Conservation (phyloP, 495 filamentous ascomycete species). For the Elasticomyces elasticus region DNA sequence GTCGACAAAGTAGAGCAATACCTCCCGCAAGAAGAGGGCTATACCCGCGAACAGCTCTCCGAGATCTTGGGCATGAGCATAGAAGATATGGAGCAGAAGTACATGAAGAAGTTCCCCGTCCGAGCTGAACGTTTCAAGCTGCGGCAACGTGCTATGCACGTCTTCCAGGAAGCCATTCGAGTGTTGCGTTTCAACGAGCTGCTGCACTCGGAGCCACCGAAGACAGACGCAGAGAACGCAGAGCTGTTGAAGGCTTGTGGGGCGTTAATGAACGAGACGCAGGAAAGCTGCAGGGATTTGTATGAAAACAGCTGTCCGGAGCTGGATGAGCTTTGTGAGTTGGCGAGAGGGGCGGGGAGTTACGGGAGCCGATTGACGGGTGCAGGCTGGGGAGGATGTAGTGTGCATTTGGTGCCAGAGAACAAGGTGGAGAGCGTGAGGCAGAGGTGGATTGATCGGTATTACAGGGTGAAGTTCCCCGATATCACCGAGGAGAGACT, state of each 20-base stretch:
- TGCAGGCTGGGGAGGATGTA: constrained; percentile 95
- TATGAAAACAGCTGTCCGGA: constrained; percentile 90
- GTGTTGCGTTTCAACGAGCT: constrained; percentile 73
- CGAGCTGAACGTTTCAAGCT: constrained; percentile 83
- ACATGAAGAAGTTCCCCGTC: constrained; percentile 76
- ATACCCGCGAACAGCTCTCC: constrained; percentile 82
- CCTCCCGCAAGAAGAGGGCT: constrained; percentile 66
- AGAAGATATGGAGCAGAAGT: constrained; percentile 58
- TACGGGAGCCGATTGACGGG: constrained; percentile 85
- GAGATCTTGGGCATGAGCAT: constrained; percentile 57
- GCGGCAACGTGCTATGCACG: constrained; percentile 75
- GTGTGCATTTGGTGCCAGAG: constrained; percentile 80
- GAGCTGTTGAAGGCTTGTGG: constrained; percentile 62
- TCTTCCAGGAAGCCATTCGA: constrained; percentile 78
- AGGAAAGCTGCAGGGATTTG: constrained; percentile 67
- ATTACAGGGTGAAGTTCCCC: constrained; percentile 65
- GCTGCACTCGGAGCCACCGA: constrained; percentile 38
- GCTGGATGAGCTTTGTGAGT: constrained; percentile 73
- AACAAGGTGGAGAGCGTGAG: constrained; percentile 76
- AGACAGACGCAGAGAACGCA: constrained; percentile 40
- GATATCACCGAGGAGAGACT: constrained; percentile 63
- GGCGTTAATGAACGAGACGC: constrained; percentile 79
- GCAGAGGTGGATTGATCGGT: constrained; percentile 64
- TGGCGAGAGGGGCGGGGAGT: constrained; percentile 66
- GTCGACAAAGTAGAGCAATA: constrained; percentile 52